Percentiles rank a stretch among this genome's conserved stretches.
Conservation (phyloP, 2,329 filamentous ascomycete species). For the Colletotrichum sp. region DNA sequence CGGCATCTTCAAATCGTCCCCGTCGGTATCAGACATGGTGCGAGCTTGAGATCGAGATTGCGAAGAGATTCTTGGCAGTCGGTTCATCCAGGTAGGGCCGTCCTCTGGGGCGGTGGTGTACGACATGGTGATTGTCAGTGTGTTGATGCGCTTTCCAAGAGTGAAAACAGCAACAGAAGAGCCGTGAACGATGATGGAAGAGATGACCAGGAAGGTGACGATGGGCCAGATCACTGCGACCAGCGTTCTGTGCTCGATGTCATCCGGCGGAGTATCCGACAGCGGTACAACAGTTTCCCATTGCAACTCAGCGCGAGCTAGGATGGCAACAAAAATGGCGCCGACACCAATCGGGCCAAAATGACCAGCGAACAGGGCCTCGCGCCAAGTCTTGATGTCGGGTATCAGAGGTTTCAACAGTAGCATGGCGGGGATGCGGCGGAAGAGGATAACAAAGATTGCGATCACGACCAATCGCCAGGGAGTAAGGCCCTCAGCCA, state of each 20-base stretch:
- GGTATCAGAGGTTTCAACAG: slow-evolving; percentile 89
- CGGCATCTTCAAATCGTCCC: slow-evolving; percentile 65
- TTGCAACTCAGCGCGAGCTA: slow-evolving; percentile 92
- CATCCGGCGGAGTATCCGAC: slow-evolving; percentile 60
- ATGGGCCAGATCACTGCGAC: slow-evolving; percentile 95
- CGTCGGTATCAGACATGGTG: slow-evolving; percentile 81
- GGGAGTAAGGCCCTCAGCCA: slow-evolving; percentile 74
- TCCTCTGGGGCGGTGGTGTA: slow-evolving; percentile 92
- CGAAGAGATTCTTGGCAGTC: slow-evolving; percentile 75
- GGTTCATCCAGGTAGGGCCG: slow-evolving; percentile 92
- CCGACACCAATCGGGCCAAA: slow-evolving; percentile 98
- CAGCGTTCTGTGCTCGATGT: slow-evolving; percentile 67
- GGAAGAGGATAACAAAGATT: slow-evolving; percentile 93
- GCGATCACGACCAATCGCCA: slow-evolving; percentile 95
- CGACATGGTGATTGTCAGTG: slow-evolving; percentile 91
- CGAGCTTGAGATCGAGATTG: slow-evolving; percentile 82
- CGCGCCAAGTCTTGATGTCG: slow-evolving; percentile 97
- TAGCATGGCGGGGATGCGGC: slow-evolving; percentile 95
- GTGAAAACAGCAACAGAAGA: slow-evolving; percentile 99
- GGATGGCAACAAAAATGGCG: slow-evolving; percentile 92
- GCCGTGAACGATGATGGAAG: slow-evolving; percentile 93
- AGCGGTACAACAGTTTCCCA: slow-evolving; percentile 77
- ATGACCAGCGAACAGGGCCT: slow-evolving; percentile 94
- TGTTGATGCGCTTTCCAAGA: slow-evolving; percentile 97
- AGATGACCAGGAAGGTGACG: slow-evolving; percentile 89